phyloP scores from a whole-genome alignment of 345 rosid genomes.

The Raphanus raphanistrum region DNA sequence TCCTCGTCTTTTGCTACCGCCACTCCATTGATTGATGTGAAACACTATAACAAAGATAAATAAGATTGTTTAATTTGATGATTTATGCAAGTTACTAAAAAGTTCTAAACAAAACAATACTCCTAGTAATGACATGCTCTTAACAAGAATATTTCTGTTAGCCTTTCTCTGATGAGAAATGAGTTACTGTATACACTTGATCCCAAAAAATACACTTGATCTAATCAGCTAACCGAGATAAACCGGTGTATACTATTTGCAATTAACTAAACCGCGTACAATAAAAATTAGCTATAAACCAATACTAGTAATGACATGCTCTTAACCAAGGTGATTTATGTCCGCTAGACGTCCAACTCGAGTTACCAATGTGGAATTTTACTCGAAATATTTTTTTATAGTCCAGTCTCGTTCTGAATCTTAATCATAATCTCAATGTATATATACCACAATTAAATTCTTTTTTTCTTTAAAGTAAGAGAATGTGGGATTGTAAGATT shows the following conservation, averaged over 20 bases:
- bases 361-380: too few relatives aligned
- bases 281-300: too few relatives aligned
- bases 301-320: too few relatives aligned
- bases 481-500: neutral
- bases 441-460: neutral
- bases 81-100: neutral
- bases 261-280: too few relatives aligned
- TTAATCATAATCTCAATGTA: neutral
- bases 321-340: neutral
- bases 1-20: conserved; percentile 45
- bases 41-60: conserved; percentile 44
- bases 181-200: too few relatives aligned
- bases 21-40: conserved; percentile 46
- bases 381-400: neutral
- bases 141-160: too few relatives aligned
- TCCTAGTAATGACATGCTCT: neutral
- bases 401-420: neutral
- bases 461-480: neutral
- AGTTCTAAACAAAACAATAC: neutral
- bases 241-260: too few relatives aligned
- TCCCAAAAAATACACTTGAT: too few relatives aligned
- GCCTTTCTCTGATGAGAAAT: too few relatives aligned
- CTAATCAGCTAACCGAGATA: too few relatives aligned
- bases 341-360: neutral
- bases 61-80: neutral